Evolutionary conservation across 2,329 filamentous ascomycete genomes (phyloP).

Genomic region (Pezicula rhizophila): DNA sequence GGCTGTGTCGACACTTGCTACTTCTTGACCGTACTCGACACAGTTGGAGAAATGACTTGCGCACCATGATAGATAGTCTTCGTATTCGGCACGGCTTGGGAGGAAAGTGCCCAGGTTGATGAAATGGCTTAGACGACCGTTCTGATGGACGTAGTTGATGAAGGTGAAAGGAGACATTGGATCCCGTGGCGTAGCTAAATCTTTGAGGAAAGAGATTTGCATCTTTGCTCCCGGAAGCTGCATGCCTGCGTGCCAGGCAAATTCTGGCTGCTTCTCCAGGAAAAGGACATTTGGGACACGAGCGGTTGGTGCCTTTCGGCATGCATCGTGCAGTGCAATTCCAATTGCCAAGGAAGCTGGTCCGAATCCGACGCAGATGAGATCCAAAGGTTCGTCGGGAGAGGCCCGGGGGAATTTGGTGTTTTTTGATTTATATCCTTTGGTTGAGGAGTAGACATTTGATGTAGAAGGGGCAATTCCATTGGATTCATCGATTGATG

Average conservation of each 20-base stretch:
- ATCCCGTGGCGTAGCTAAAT: slow-evolving; percentile 80
- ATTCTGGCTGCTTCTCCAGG: slow-evolving; percentile 73
- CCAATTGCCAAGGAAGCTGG: slow-evolving; percentile 86
- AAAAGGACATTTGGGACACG: slow-evolving; percentile 68
- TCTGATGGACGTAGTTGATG: slow-evolving; percentile 83
- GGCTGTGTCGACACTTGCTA: slow-evolving; percentile 44
- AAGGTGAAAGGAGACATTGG: slow-evolving; percentile 88
- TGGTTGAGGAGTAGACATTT: not conserved
- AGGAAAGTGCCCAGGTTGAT: slow-evolving; percentile 84
- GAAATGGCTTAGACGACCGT: slow-evolving; percentile 78
- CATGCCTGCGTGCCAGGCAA: slow-evolving; percentile 93
- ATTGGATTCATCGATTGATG: not conserved
- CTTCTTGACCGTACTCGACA: slow-evolving; percentile 74
- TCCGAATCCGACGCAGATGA: slow-evolving; percentile 88
- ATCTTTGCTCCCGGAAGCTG: slow-evolving; percentile 84
- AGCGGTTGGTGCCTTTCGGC: slow-evolving; percentile 39
- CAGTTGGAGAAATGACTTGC: slow-evolving; percentile 66
- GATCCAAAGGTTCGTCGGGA: slow-evolving; percentile 64
- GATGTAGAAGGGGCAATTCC: not conserved
- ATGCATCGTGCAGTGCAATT: slow-evolving; percentile 78
- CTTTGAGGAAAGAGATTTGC: slow-evolving; percentile 96
- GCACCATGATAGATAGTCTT: slow-evolving; percentile 92
- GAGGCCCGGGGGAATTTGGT: slow-evolving; percentile 37
- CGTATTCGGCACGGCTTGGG: slow-evolving; percentile 78
- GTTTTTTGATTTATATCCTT: slow-evolving; percentile 26